A percentile compares a stretch with the other conserved stretches of the same genome.
phyloP scores from a whole-genome alignment of 148 eudicot genomes.

The Vaccinium myrtillus region DNA sequence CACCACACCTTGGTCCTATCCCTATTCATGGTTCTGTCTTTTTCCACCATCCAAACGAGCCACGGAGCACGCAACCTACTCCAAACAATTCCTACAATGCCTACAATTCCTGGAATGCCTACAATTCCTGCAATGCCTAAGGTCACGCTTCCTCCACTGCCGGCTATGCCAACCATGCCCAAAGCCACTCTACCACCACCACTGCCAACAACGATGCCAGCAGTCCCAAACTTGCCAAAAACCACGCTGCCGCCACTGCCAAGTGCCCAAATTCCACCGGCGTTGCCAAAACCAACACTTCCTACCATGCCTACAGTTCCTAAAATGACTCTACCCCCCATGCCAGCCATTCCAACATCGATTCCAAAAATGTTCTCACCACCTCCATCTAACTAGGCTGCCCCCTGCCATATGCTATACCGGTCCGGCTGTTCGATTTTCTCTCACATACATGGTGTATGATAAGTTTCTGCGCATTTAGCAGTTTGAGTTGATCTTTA shows the following conservation, averaged over 20 bases:
- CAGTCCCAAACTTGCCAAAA: neutral
- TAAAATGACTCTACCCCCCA: neutral
- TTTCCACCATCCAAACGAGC: constrained; percentile 2
- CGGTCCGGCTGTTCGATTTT: neutral
- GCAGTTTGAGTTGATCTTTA: neutral
- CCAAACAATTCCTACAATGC: constrained; percentile 16
- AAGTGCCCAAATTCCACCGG: neutral
- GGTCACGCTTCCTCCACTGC: neutral
- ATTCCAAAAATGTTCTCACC: neutral
- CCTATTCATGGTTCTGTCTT: neutral
- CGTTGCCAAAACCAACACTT: constrained; percentile 14
- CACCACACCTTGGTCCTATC: neutral
- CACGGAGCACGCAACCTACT: constrained; percentile 16
- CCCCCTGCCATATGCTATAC: neutral
- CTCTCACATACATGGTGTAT: neutral
- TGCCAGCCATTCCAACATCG: neutral
- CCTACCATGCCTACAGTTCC: neutral
- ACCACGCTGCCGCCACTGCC: constrained; percentile 8
- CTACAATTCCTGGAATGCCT: neutral
- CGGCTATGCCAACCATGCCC: constrained; percentile 1
- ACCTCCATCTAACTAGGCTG: neutral
- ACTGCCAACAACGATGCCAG: neutral
- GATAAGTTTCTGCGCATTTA: neutral
- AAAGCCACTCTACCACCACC: constrained; percentile 12
- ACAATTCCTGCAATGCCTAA: neutral